Conservation (phyloP, 352 stramenopile genomes). For the Globisporangium lucens region DNA sequence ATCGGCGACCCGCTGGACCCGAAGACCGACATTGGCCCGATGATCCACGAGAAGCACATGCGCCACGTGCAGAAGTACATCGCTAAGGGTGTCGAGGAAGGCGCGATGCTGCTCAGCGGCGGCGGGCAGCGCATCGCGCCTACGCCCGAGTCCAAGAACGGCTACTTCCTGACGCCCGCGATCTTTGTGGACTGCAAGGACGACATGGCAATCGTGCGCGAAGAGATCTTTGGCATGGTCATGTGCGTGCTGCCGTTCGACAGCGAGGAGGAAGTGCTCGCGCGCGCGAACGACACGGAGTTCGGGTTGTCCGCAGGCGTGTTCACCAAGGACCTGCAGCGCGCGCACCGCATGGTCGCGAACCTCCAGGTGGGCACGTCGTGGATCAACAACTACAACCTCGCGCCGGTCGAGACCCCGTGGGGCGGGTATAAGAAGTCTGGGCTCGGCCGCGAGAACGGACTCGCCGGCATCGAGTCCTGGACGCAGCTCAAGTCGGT, state of each 20-base stretch:
- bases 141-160: conserved; percentile 42
- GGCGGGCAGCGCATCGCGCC: conserved; percentile 55
- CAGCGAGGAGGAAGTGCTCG: conserved; percentile 68
- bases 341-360: conserved; percentile 67
- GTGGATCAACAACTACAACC: conserved; percentile 92
- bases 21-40: conserved; percentile 80
- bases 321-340: conserved; percentile 82
- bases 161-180: conserved; percentile 87
- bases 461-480: conserved; percentile 73
- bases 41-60: conserved; percentile 86
- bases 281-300: conserved; percentile 75
- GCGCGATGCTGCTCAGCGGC: conserved; percentile 55
- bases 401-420: conserved; percentile 78
- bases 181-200: conserved; percentile 89
- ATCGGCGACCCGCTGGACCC: conserved; percentile 85
- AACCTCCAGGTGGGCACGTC: conserved; percentile 74
- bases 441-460: conserved; percentile 92
- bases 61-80: conserved; percentile 74
- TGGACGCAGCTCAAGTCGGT: conserved; percentile 92
- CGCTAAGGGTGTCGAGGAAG: conserved; percentile 45
- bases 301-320: conserved; percentile 84
- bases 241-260: conserved; percentile 79
- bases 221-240: conserved; percentile 87
- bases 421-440: conserved; percentile 92
- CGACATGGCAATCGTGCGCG: conserved; percentile 85